Percentiles rank a stretch among this genome's conserved stretches.
phyloP scores from a whole-genome alignment of 495 filamentous ascomycete species.

The Aspergillus leporis region DNA sequence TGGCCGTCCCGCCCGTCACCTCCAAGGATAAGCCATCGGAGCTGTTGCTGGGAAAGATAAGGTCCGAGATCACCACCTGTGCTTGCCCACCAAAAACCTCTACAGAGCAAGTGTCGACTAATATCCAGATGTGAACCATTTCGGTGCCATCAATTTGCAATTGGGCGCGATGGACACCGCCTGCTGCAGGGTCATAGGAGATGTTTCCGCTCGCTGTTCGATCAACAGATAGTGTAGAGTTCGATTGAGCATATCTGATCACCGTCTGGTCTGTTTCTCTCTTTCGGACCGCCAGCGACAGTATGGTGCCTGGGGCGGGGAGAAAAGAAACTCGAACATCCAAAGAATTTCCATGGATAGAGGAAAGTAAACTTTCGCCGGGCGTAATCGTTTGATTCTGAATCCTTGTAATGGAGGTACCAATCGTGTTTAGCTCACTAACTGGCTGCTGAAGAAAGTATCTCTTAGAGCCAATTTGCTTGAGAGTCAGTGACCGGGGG shows the following conservation, averaged over 20 bases:
- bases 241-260: conserved; percentile 1
- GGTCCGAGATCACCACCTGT: conserved; percentile 10
- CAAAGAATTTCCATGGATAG: background rate
- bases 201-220: conserved; percentile 13
- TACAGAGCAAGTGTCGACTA: conserved; percentile 14
- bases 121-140: conserved; percentile 2
- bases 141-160: background rate
- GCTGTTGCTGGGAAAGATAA: conserved; percentile 9
- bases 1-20: conserved; percentile 6
- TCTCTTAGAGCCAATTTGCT: background rate
- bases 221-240: conserved; percentile 5
- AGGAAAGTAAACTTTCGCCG: conserved; percentile 6
- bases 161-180: conserved; percentile 8
- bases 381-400: conserved; percentile 6
- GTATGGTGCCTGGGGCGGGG: background rate
- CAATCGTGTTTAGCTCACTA: background rate
- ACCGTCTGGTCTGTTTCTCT: conserved; percentile 5
- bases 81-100: conserved; percentile 15
- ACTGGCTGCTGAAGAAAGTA: conserved; percentile 12
- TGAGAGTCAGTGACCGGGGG: conserved; percentile 10
- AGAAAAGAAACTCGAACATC: conserved; percentile 10
- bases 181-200: conserved; percentile 12
- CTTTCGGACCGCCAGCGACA: conserved; percentile 12
- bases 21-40: conserved; percentile 10
- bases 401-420: background rate